phyloP scores from a whole-genome alignment of 495 filamentous ascomycete genomes.

The Annulohypoxylon maeteangense region DNA sequence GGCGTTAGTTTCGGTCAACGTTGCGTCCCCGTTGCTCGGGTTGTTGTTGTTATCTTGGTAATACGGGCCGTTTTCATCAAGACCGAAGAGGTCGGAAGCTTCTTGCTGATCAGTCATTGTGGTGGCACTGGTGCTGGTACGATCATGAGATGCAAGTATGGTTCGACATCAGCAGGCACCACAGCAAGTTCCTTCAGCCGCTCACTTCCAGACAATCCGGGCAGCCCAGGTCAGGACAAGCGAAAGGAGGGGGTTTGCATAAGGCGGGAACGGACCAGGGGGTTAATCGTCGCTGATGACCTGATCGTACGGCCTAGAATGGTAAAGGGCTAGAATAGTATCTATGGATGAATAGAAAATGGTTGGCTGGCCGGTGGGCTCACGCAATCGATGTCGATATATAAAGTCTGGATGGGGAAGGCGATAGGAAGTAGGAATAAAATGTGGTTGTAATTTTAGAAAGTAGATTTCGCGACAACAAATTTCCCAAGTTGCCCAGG shows the following conservation, averaged over 20 bases:
- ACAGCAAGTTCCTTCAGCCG: slow-evolving; percentile 38
- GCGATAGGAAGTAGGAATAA: slow-evolving; percentile 12
- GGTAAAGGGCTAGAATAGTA: slow-evolving; percentile 41
- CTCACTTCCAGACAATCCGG: slow-evolving; percentile 18
- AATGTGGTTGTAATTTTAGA: slow-evolving; percentile 4
- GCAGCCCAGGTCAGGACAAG: slow-evolving; percentile 34
- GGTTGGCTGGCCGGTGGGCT: slow-evolving; percentile 28
- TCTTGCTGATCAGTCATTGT: slow-evolving; percentile 47
- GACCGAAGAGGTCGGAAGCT: slow-evolving; percentile 47
- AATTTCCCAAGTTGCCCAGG: slow-evolving; percentile 10
- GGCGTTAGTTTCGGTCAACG: slow-evolving; percentile 39
- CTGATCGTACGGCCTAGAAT: slow-evolving; percentile 42
- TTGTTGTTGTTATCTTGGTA: slow-evolving; percentile 43
- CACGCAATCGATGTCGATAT: slow-evolving; percentile 33
- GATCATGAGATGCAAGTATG: slow-evolving; percentile 51
- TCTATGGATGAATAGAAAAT: slow-evolving; percentile 38
- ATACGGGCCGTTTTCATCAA: slow-evolving; percentile 46
- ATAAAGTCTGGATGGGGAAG: slow-evolving; percentile 34
- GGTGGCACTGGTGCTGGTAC: slow-evolving; percentile 44
- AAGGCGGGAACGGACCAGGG: slow-evolving; percentile 38
- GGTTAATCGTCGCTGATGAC: slow-evolving; percentile 36
- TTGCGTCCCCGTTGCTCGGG: slow-evolving; percentile 45
- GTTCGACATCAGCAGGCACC: slow-evolving; percentile 50
- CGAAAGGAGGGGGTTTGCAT: slow-evolving; percentile 46
- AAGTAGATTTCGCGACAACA: not conserved